Evolutionary conservation across 495 filamentous ascomycete species (phyloP), one percentile per base, ranked within the genome.

Genomic region (Aspergillus sclerotiicarbonarius): DNA sequence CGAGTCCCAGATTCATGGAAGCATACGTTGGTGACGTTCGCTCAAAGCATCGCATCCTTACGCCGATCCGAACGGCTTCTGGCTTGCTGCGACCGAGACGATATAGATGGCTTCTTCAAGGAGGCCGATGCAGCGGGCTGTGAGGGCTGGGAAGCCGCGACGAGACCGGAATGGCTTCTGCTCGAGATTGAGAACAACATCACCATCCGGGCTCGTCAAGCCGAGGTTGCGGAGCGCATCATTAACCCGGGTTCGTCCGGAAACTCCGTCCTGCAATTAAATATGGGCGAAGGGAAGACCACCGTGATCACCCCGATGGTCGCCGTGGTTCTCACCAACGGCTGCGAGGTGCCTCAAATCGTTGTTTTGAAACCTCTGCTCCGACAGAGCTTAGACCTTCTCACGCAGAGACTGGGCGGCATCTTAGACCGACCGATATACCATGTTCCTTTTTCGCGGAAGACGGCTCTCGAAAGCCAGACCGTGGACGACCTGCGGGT

Each of bases 271-370:
- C 76, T 90, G 67, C 87, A 91, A 63, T 68, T 92, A 29, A 90
- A 90, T 59, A 91, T 91, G 87, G 88, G 88, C 0, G 82, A 88
- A 67, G 88, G 88, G 0, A 92, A 92, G 59, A 85, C 86, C 0
- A 85, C 84, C 0, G 84, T 91, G 1, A 87, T 92, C 51, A 77
- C 89, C 0, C 88, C 88, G 0, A 82, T 87, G 19, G 79, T 86
- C 1, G 78, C 83, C 1, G 72, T 79, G 0, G 64, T 68, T 2
- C 67, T 88, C 16, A 84, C 86, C 1, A 67, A 90, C 57, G 74
- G 75, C 0, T 55, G 52, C 0, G 69, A 70, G n/a, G 67, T 91
- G 0, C 76, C 82, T 0, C 71, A 85, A 2, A 79, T 90, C 0
- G 65, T 91, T 4, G 86, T 90, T 4, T 73, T 77, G 8, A 89